A percentile compares a stretch with the other conserved stretches of the same genome.
phyloP scores from a whole-genome alignment of 106 monocot species.

The Dendrobium catenatum region DNA sequence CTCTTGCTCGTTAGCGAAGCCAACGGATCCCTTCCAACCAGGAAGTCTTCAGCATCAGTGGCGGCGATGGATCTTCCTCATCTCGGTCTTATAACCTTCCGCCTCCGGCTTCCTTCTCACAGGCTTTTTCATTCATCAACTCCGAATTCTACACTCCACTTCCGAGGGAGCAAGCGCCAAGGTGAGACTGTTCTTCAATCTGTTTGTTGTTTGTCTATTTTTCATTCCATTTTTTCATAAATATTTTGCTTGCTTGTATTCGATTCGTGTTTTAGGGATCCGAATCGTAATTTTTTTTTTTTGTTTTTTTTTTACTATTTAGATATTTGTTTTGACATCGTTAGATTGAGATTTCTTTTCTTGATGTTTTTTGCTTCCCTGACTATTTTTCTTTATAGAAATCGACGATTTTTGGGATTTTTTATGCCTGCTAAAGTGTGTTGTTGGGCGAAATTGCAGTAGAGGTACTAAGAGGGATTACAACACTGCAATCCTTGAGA shows the following conservation, averaged over 20 bases:
- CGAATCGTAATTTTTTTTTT: neutral
- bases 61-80: neutral
- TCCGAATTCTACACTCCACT: constrained; percentile 86
- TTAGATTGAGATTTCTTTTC: too few species aligned
- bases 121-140: constrained; percentile 84
- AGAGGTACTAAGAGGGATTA: too few species aligned
- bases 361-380: too few species aligned
- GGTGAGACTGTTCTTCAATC: constrained; percentile 14
- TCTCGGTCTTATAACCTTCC: constrained; percentile 31
- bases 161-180: neutral
- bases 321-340: too few species aligned
- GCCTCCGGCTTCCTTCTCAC: constrained; percentile 43
- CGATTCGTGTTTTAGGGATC: neutral
- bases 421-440: too few species aligned
- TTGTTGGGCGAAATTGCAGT: too few species aligned
- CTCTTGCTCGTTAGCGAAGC: too few species aligned
- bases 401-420: too few species aligned
- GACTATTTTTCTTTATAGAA: too few species aligned
- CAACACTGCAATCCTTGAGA: too few species aligned
- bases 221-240: neutral
- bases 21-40: constrained; percentile 58
- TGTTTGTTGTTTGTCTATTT: neutral
- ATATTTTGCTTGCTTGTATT: neutral
- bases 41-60: constrained; percentile 27
- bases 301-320: neutral